Base-by-base conservation (phyloP, 306 rosid species). In the Canavalia gladiata region DNA sequence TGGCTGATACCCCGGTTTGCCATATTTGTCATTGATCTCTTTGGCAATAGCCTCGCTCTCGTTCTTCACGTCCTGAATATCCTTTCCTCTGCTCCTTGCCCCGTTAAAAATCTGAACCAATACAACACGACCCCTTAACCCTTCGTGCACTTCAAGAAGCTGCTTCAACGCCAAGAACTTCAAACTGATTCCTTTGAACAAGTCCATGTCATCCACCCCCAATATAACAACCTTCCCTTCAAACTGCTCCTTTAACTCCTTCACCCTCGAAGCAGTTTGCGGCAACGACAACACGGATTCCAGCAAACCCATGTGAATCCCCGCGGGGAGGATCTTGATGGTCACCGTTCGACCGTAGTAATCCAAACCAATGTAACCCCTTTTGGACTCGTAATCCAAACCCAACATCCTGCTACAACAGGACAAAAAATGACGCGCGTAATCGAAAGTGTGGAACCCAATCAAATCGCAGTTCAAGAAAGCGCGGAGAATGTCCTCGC, bases 341-440 rank as follows among this genome's bases (percentile, higher is more conserved):
- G 89, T 89, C 1, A 92, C 94, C 3, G 87, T 90, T 64, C 97
- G n/a, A 1, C 97, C 97, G 11, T 84, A 86, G 47, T 90, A 90
- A 52, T 92, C 94, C 8, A 92, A 41, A 1, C 91, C 97, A 85
- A 92, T 87, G 87, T 90, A 87, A 58, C 94, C 97, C 82, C 92
- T 86, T n/a, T 90, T 92, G 4, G 90, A 90, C 81, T 89, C 86
- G 25, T 89, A 90, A 84, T 90, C 90, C 79, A 89, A 69, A 33
- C 97, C 97, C 77, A 92, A 39, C 92, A 92, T 87, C 71, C 97
- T 85, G 64, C 93, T 87, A 12, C 97, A 92, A 60, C 93, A 90
- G 1, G 97, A 86, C 86, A 92, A 64, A 43, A 92, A 92, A 68
- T 92, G 94, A 4, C 97, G 74, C 0, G 97, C 97, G 81, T 92